Percentiles rank a stretch among this genome's conserved stretches.
These are phyloP conservation scores for Ustilago xerochloae DNA, from an alignment of 1,284 basidiomycete species.

Conservation along the genomic window DNA sequence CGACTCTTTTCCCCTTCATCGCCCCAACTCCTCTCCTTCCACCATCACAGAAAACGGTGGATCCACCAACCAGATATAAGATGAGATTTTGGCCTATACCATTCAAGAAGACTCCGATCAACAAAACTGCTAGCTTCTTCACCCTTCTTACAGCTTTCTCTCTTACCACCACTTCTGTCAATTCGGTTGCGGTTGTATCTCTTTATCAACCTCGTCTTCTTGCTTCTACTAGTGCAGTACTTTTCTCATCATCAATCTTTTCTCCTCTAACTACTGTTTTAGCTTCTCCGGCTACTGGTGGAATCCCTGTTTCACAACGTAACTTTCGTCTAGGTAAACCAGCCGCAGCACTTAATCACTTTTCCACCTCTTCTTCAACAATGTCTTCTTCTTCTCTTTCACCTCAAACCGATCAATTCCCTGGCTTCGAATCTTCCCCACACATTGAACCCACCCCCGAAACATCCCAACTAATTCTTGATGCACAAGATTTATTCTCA, in stretches of 20 bases:
- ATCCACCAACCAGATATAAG: background rate
- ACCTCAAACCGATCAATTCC: background rate
- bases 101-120: background rate
- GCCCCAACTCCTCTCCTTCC: background rate
- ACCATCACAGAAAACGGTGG: no score
- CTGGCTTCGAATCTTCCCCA: background rate
- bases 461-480: conserved; percentile 18
- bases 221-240: background rate
- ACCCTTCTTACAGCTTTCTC: background rate
- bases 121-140: background rate
- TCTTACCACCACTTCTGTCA: background rate
- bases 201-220: background rate
- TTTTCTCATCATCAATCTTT: background rate
- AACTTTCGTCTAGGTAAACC: conserved; percentile 21
- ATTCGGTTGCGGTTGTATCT: background rate
- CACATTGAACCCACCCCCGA: background rate
- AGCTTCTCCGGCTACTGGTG: background rate
- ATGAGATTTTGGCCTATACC: conserved; percentile 10
- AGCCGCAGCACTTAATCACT: background rate
- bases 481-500: conserved; percentile 71
- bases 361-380: conserved; percentile 5
- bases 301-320: background rate
- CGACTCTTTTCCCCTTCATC: background rate
- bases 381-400: conserved; percentile 7
- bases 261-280: background rate